phyloP scores from a whole-genome alignment of 345 rosid species.

The Citrus sinensis region DVS_A1.0 CM039167.1:6354001-6354500 shows the following conservation, averaged over 20 bases:
- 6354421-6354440: constrained; percentile 46
- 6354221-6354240: background rate
- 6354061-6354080: constrained; percentile 33
- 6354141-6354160: constrained; percentile 48
- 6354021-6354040: constrained; percentile 50
- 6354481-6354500: background rate
- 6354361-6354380: constrained; percentile 35
- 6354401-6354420: constrained; percentile 48
- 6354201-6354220: constrained; percentile 39
- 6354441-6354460: constrained; percentile 22
- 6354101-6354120: constrained; percentile 35
- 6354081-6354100: constrained; percentile 45
- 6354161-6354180: constrained; percentile 42
- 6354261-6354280: background rate
- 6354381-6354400: constrained; percentile 46
- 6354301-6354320: background rate
- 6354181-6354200: constrained; percentile 37
- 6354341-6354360: constrained; percentile 32
- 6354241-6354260: background rate
- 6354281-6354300: background rate
- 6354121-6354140: constrained; percentile 50
- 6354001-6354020: constrained; percentile 47
- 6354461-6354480: background rate
- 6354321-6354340: background rate
- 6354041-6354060: constrained; percentile 43